Evolutionary conservation across 805 yeast species (phyloP), one percentile per base, ranked within the genome.

Genomic region (Candida ulmi): DNA sequence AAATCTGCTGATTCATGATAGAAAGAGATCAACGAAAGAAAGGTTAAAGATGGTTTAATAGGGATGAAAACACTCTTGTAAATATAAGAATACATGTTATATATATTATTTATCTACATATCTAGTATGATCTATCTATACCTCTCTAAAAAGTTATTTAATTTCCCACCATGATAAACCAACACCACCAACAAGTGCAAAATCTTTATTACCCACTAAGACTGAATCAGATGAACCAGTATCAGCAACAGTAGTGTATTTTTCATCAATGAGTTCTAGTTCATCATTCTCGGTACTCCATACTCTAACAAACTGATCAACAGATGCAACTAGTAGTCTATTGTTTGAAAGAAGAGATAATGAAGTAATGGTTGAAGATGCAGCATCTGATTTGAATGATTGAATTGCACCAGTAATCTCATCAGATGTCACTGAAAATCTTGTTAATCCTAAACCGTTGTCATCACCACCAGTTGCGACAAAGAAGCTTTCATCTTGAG

Each of bases 391-490:
- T 5, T 63, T 59, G 45, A 72, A 69, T 1, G 66, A 51, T 0
- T 51, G 39, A 0, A 64, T 54, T 0, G 46, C 43, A 23, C 74
- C 2, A 50, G 46, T 6, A 34, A 35, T 5, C 49, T 39, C 17
- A 0, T 37, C 43, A 8, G 58, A 50, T 9, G 49, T 53, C 8
- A 64, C 36, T 1, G 60, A 42, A 25, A 83, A 46, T 13, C 52
- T 43, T 2, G 70, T 60, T 1, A 74, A 54, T 1, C 67, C 72
- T 3, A 84, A 53, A 0, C 88, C 83, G 60, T 91, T 90, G 53
- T 93, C 99, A 56, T 93, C 99, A 39, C 99, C 98, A 25, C 96
- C 97, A 1, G 96, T 78, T 5, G 78, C 64, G 5, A 85, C 58
- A 17, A 61, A 54, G 3, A 63, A 38, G 40, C 45, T 33, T 3